Evolutionary conservation across 495 filamentous ascomycete species (phyloP).

Genomic region (Xylaria castorea): DNA sequence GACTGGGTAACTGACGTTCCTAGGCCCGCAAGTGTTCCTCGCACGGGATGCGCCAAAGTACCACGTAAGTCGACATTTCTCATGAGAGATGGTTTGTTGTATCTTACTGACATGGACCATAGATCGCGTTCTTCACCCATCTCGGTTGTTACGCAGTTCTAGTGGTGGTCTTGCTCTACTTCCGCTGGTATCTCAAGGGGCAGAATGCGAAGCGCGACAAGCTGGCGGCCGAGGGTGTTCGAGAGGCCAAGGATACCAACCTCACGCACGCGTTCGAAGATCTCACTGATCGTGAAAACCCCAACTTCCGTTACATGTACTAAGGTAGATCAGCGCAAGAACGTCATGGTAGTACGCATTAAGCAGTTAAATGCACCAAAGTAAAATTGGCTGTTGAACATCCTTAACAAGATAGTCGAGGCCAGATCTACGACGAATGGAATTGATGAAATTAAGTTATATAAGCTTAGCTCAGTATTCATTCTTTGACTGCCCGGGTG

Average conservation of each 20-base stretch:
- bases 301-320: conserved; percentile 60
- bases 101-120: not conserved
- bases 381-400: not conserved
- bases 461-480: not conserved
- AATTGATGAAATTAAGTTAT: not conserved
- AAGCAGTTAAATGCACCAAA: not conserved
- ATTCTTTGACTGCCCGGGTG: no score
- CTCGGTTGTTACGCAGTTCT: conserved; percentile 60
- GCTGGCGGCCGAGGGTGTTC: conserved; percentile 50
- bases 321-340: conserved; percentile 28
- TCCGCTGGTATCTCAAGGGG: conserved; percentile 54
- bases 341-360: not conserved
- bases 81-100: not conserved
- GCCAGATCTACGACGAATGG: not conserved
- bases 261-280: conserved; percentile 63
- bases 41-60: conserved; percentile 57
- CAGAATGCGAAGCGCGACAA: conserved; percentile 57
- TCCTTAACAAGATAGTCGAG: not conserved
- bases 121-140: conserved; percentile 61
- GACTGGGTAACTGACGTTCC: not conserved
- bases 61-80: conserved; percentile 32
- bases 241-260: conserved; percentile 49
- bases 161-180: conserved; percentile 51
- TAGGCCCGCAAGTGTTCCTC: conserved; percentile 61
- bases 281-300: conserved; percentile 64